phyloP scores from a whole-genome alignment of 768 basidiomycete species.

The Austroboletus eburneus region DNA sequence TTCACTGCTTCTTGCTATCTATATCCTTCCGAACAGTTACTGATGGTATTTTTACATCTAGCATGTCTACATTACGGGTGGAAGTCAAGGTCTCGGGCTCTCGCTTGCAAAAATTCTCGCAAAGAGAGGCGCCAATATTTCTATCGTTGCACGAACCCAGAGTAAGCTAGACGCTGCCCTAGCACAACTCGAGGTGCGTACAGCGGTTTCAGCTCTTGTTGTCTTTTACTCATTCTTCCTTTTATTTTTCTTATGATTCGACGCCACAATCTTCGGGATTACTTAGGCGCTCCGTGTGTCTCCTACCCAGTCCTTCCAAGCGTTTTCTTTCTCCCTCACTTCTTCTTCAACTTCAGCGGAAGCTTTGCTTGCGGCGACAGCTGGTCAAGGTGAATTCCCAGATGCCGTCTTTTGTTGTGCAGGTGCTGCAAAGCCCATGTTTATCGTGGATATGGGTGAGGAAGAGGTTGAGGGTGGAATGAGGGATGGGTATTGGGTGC shows the following conservation, averaged over 20 bases:
- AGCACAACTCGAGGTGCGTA: constrained; percentile 57
- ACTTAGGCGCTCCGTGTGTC: constrained; percentile 47
- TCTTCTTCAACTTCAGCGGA: constrained; percentile 48
- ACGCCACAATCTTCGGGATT: neutral
- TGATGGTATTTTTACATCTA: constrained; percentile 27
- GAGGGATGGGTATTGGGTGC: constrained; percentile 25
- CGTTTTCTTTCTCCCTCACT: constrained; percentile 64
- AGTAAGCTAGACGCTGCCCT: constrained; percentile 58
- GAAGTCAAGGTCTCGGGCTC: constrained; percentile 76
- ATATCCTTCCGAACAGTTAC: neutral
- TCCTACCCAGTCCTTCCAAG: constrained; percentile 57
- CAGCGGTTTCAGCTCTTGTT: no score
- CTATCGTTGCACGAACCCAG: constrained; percentile 78
- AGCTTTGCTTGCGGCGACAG: constrained; percentile 61
- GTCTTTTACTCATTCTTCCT: neutral
- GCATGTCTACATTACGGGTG: constrained; percentile 88
- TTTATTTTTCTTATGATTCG: neutral
- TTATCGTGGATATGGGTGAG: constrained; percentile 68
- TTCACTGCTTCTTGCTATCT: neutral
- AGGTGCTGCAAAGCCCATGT: constrained; percentile 65
- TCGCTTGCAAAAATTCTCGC: constrained; percentile 65
- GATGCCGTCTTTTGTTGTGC: constrained; percentile 81
- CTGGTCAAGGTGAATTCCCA: constrained; percentile 55
- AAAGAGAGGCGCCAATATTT: constrained; percentile 71
- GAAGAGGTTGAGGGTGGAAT: constrained; percentile 49